Conservation (phyloP, 257 asterid genomes). For the Mentha longifolia region DNA sequence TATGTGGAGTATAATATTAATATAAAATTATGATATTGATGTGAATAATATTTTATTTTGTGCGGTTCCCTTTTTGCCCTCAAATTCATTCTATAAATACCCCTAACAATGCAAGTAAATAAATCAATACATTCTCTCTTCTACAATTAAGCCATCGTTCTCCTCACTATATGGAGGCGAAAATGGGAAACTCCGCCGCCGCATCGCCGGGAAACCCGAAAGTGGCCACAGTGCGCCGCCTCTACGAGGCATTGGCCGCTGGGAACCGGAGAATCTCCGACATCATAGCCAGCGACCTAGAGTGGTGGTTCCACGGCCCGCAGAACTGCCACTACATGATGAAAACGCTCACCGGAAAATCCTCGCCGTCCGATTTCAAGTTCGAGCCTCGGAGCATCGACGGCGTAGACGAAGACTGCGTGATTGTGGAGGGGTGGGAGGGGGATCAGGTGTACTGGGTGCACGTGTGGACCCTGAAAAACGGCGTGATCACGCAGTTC, state of each 20-base stretch:
- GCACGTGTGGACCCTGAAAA: slow-evolving; percentile 80
- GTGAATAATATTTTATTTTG: neutral
- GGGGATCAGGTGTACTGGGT: slow-evolving; percentile 89
- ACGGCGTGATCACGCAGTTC: slow-evolving; percentile 73
- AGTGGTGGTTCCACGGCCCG: slow-evolving; percentile 99
- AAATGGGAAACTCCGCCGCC: neutral
- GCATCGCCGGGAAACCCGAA: slow-evolving; percentile 41
- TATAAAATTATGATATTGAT: neutral
- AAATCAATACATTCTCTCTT: neutral
- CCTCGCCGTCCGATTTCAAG: slow-evolving; percentile 52
- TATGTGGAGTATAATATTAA: neutral
- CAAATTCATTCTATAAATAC: slow-evolving; percentile 31
- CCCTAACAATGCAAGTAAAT: slow-evolving; percentile 33
- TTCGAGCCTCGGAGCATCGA: slow-evolving; percentile 78
- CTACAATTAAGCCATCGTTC: neutral
- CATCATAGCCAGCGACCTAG: slow-evolving; percentile 62
- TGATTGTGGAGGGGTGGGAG: slow-evolving; percentile 91
- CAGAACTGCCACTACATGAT: slow-evolving; percentile 91
- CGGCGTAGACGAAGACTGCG: slow-evolving; percentile 61
- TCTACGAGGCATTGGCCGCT: slow-evolving; percentile 60
- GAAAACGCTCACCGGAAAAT: slow-evolving; percentile 76
- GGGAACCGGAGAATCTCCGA: slow-evolving; percentile 42
- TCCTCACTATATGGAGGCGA: slow-evolving; percentile 35
- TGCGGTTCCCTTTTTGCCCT: neutral
- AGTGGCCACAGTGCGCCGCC: slow-evolving; percentile 48